Conservation (phyloP, 1,284 basidiomycete species). For the Pyrrhoderma lamaoense region DNA sequence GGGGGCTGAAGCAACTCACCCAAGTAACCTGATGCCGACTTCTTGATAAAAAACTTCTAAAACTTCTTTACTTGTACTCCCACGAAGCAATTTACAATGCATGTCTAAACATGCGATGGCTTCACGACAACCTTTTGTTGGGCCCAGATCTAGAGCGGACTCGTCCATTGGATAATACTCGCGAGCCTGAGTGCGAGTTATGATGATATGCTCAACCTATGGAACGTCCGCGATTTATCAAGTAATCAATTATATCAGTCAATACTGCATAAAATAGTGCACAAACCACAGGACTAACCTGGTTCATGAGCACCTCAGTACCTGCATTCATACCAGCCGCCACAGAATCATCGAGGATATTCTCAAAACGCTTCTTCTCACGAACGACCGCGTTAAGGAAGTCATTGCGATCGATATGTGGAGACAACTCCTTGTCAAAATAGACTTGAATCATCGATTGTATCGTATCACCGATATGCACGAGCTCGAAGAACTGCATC, state of each 20-base stretch:
- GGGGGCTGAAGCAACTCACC: conserved; percentile 41
- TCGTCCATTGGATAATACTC: conserved; percentile 90
- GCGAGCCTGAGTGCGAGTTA: conserved; percentile 72
- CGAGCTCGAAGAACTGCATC: conserved; percentile 95
- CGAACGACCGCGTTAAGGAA: conserved; percentile 91
- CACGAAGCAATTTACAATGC: conserved; percentile 87
- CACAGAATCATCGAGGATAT: conserved; percentile 85
- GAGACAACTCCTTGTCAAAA: conserved; percentile 90
- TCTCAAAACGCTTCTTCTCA: conserved; percentile 96
- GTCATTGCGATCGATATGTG: conserved; percentile 85
- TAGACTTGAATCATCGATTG: conserved; percentile 97
- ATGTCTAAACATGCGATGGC: conserved; percentile 81
- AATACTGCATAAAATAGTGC: neutral
- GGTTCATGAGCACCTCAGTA: conserved; percentile 93
- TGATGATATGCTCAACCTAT: conserved; percentile 89
- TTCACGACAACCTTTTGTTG: conserved; percentile 81
- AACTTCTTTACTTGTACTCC: conserved; percentile 92
- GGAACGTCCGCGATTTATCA: conserved; percentile 20
- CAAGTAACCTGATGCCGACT: conserved; percentile 86
- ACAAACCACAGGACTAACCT: no score
- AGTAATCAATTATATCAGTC: neutral
- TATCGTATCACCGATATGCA: conserved; percentile 95
- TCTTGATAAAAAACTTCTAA: conserved; percentile 98
- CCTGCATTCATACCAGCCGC: conserved; percentile 91
- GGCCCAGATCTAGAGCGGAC: conserved; percentile 65